Evolutionary conservation across 495 filamentous ascomycete species (phyloP), one percentile per base, ranked within the genome.

Genomic region (Neurospora pannonica): DNA sequence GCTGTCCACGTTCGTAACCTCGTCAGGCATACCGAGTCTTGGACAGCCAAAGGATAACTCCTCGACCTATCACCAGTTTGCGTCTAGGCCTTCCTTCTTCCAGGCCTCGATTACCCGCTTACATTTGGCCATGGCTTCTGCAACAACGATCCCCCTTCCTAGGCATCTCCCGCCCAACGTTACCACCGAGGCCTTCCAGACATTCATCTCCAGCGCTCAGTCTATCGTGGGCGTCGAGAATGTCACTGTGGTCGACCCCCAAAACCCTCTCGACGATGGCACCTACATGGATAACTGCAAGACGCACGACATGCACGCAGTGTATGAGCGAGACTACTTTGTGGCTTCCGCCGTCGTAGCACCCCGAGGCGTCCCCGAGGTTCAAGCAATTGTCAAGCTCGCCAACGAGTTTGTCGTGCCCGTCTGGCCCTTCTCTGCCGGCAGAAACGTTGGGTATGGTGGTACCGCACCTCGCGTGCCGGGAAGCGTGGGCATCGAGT

Each of bases 381-480:
- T 89, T 21, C 88, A 87, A 72, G 74, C 72, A 1, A 79, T 87
- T 21, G 83, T 88, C 36, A 77, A 76, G 24, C 82, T 83, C 78
- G 83, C 83, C 17, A 89, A 89, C 75, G 78, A 86, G 71, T 81
- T 83, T 73, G 72, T 76, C 11, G 82, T 90, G 17, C 88, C 88
- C 7, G 81, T 89, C 60, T 90, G 84, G 75, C 86, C 88, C 4
- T 85, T 86, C 71, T 87, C 85, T 8, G 86, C 88, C 73, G 88
- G 88, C 0, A 77, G 87, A 15, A 89, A 89, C 71, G 75, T 85
- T 19, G 87, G 87, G 8, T 90, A 90, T 77, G 89, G 89, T 24
- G 89, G 89, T 38, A 85, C 87, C 0, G 87, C 87, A 0, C 87
- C 88, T 1, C 80, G 87, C 21, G 84, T 90, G 3, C 83, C 82